These are phyloP conservation scores for Stereocaulon alpinum DNA, from an alignment of 495 filamentous ascomycete genomes.

Conservation along the genomic window DNA sequence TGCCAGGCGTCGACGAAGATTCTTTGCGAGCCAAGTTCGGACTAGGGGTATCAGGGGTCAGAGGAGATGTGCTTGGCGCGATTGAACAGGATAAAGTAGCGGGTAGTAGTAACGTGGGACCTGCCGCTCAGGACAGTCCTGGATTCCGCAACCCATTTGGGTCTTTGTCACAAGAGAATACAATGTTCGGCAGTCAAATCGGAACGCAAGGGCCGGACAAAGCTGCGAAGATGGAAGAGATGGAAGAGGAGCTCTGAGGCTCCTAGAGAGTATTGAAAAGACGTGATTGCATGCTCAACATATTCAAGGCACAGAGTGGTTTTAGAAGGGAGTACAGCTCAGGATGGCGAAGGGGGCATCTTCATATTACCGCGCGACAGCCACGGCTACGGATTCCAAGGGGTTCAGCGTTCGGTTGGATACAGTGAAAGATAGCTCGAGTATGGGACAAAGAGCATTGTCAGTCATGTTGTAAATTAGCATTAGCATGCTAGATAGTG, in stretches of 20 bases:
- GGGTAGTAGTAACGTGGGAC: not conserved
- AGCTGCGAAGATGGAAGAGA: conserved; percentile 13
- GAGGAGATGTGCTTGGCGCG: conserved; percentile 29
- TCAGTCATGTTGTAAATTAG: not conserved
- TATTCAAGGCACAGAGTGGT: not conserved
- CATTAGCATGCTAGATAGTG: not conserved
- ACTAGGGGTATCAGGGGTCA: conserved; percentile 32
- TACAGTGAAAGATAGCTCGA: not conserved
- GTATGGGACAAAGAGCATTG: not conserved
- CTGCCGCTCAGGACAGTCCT: not conserved
- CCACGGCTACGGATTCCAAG: not conserved
- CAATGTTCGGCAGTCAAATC: conserved; percentile 6
- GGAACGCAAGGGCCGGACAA: not conserved
- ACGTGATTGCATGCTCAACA: not conserved
- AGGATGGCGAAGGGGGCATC: not conserved
- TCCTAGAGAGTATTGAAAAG: not conserved
- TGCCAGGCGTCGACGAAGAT: conserved; percentile 51
- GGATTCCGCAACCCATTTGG: conserved; percentile 5
- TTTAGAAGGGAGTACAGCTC: not conserved
- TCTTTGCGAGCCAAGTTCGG: conserved; percentile 39
- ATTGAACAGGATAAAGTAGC: conserved; percentile 12
- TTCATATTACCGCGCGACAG: not conserved
- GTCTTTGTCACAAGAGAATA: not conserved
- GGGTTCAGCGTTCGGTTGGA: not conserved
- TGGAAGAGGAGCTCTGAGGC: conserved; percentile 19